Conservation (phyloP, 768 basidiomycete species). For the Suillus clintonianus region DNA sequence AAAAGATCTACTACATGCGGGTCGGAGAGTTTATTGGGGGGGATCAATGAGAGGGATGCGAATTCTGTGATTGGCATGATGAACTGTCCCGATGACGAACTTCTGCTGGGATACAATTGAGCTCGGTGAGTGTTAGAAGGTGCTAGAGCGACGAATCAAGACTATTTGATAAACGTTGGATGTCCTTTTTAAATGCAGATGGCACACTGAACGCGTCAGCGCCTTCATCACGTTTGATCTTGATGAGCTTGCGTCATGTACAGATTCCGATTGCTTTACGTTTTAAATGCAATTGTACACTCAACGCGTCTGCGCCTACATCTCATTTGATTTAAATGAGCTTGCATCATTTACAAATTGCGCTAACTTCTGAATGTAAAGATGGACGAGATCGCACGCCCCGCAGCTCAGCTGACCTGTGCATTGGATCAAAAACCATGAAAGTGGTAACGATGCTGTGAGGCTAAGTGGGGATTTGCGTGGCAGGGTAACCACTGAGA, state of each 20-base stretch:
- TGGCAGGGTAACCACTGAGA: constrained; percentile 35
- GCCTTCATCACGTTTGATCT: background rate
- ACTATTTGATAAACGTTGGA: background rate
- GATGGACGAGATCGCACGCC: background rate
- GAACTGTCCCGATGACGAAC: background rate
- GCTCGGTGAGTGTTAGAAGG: background rate
- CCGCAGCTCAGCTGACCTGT: background rate
- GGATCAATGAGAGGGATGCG: constrained; percentile 36
- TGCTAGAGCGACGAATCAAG: background rate
- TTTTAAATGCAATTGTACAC: too few species aligned
- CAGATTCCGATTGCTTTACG: background rate
- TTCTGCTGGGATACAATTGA: background rate
- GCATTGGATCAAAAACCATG: background rate
- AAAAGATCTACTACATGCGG: constrained; percentile 33
- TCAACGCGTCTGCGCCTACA: too few species aligned
- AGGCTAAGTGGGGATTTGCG: constrained; percentile 12
- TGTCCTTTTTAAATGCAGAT: background rate
- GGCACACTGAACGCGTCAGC: constrained; percentile 9
- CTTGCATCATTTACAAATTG: background rate
- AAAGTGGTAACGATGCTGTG: background rate
- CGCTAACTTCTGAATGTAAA: background rate
- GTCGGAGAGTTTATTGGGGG: constrained; percentile 31
- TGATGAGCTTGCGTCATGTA: background rate
- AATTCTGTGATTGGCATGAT: constrained; percentile 49
- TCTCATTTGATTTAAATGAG: background rate